Base-by-base conservation (phyloP, 2,329 filamentous ascomycete species). In the Aspergillus uvarum region DNA sequence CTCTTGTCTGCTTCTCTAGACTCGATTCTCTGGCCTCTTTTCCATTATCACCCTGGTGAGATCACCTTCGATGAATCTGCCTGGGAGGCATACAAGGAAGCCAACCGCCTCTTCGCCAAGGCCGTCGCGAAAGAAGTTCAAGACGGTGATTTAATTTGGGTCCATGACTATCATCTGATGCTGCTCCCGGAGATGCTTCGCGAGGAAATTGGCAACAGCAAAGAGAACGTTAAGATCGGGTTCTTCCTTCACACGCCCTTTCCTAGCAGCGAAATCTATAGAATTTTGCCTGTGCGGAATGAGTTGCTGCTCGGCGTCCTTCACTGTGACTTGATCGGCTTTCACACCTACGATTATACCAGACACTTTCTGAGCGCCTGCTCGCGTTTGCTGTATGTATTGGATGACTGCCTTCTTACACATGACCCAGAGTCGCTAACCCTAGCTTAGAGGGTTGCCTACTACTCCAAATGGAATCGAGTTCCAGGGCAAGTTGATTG, bases 261-360 rank as follows among this genome's bases (percentile, higher is more conserved):
- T 79, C 95, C 95, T 12, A 96, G 91, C 74, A 96, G 91, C 68
- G 94, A 98, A 77, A 96, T 98, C 72, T 98, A 97, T 79, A 87
- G 95, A 64, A 97, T 98, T 66, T 82, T 98, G 8, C 95, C 95
- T 0, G 94, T 98, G 31, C 87, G 95, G 64, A 92, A 96, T 74
- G 89, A 92, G 70, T 87, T 98, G 54, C 84, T 99, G 49, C 84
- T 89, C 52, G 93, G 95, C 58, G 87, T 98, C 44, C 83, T 99
- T 35, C 90, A 96, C 74, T 96, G 94, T 80, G 95, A 98, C 74
- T 81, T 99, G 61, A 92, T 98, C 72, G 95, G 95, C 32, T 98
- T 99, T 82, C 95, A 99, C 78, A 99, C 95, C 29, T 98, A 97
- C 80, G 94, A 98, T 79, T 99, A 99, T 72, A 94, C 93, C n/a